A percentile compares a stretch with the other conserved stretches of the same genome.
Conservation (phyloP, 2,329 filamentous ascomycete genomes). For the Basipetospora chlamydospora region DNA sequence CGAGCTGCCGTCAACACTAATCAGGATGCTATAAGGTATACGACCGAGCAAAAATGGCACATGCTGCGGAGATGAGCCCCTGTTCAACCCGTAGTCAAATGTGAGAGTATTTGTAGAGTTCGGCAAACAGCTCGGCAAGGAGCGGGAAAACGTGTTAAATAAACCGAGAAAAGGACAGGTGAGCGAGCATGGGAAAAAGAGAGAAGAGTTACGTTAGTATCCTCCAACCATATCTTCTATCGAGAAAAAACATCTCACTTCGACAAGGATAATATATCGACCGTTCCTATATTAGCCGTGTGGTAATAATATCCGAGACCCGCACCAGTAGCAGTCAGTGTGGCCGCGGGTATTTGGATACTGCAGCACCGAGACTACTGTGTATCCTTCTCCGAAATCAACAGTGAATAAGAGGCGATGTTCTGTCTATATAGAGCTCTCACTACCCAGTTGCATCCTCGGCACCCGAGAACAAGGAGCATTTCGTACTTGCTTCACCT, state of each 20-base stretch:
- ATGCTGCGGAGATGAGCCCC: not conserved
- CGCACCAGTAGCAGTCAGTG: conserved; percentile 1
- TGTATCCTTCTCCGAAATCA: not conserved
- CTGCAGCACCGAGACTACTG: not conserved
- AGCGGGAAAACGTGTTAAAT: not conserved
- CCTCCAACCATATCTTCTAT: not conserved
- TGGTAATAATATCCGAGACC: not conserved
- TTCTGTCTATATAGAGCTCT: not conserved
- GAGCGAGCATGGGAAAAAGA: not conserved
- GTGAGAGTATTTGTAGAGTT: not conserved
- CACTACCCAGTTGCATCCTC: not conserved
- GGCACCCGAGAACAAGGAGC: not conserved
- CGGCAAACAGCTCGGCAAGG: not conserved
- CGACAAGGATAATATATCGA: not conserved
- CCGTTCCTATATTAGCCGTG: conserved; percentile 1
- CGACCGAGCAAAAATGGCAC: not conserved
- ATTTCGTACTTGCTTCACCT: not conserved
- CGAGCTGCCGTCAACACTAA: too few relatives aligned
- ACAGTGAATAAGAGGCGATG: not conserved
- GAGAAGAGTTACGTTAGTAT: not conserved
- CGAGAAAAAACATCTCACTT: too few relatives aligned
- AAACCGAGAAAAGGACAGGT: too few relatives aligned
- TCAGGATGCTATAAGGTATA: not conserved
- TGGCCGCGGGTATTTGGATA: not conserved
- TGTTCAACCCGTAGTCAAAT: not conserved